Evolutionary conservation across 331 rosid species (phyloP), one percentile per base, ranked within the genome.

Genomic region (Acacia pycnantha): DNA sequence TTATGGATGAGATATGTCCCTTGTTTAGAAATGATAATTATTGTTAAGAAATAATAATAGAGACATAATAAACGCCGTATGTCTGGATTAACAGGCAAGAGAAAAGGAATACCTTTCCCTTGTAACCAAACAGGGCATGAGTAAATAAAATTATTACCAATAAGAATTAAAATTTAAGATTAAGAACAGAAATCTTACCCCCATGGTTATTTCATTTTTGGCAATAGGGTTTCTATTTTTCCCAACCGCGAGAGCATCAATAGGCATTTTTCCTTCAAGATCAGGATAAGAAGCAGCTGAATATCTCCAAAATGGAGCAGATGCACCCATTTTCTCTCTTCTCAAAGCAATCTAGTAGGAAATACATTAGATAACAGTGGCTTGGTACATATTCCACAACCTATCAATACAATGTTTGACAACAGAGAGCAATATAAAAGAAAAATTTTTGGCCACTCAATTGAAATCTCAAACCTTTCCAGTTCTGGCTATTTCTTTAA

Each of bases 231-330:
- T 77, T 81, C 83, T 76, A 12, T 78, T 78, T 82, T 76, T 91
- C 40, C 26, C 75, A 82, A 77, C 83, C 31, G 83, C 88, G 78
- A 89, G 92, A 68, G 91, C 88, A 88, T 84, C 82, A 78, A 81
- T 71, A 65, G 92, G 73, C 83, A 82, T 75, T 76, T 72, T 80
- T 72, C 81, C 78, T 87, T 90, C 97, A 68, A 91, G 98, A 84
- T 95, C 98, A 0, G 98, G 97, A 91, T 95, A 95, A 2, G 98
- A 93, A 85, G 97, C 95, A 84, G 98, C 97, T 77, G 98, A 91
- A 83, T 90, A 91, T 83, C 97, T 85, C 97, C 94, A 93, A 92
- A 95, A 93, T 56, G 98, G 98, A 80, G 98, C 98, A 66, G 97
- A 90, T 41, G 92, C 95, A 62, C 95, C 98, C 87, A 93, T 83